These are phyloP conservation scores for Candida wancherniae DNA, from an alignment of 805 yeast species.

Conservation along the genomic window DNA sequence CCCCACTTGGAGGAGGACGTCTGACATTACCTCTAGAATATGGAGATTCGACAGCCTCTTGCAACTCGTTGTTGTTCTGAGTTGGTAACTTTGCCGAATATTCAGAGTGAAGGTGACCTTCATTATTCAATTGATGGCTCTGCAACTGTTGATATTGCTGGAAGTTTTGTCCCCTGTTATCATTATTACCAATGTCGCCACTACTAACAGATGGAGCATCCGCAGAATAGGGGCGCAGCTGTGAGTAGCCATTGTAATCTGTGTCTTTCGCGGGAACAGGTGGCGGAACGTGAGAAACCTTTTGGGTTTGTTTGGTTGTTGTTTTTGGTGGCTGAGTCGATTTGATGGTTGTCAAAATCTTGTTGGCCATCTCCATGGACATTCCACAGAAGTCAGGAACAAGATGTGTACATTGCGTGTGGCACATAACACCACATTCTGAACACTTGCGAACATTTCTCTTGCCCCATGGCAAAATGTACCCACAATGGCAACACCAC, in stretches of 20 bases:
- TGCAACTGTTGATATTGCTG: conserved; percentile 12
- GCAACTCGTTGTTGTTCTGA: conserved; percentile 11
- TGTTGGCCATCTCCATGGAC: conserved; percentile 95
- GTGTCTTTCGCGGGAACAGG: conserved; percentile 4
- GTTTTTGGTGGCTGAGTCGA: conserved; percentile 41
- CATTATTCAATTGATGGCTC: conserved; percentile 1
- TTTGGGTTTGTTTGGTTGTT: conserved; percentile 1
- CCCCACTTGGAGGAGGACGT: conserved; percentile 11
- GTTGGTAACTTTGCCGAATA: conserved; percentile 10
- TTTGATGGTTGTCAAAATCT: conserved; percentile 77
- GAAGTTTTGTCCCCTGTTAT: conserved; percentile 14
- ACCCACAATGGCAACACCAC: conserved; percentile 99
- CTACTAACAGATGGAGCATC: no score
- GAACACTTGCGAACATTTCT: conserved; percentile 89
- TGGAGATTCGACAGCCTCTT: conserved; percentile 11
- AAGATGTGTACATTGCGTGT: conserved; percentile 83
- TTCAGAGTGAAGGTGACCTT: not conserved
- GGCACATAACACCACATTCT: conserved; percentile 94
- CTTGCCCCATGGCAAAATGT: conserved; percentile 90
- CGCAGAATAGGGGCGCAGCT: not conserved
- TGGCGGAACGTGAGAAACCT: conserved; percentile 2
- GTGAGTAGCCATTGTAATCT: conserved; percentile 1
- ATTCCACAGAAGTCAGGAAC: conserved; percentile 99
- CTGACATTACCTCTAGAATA: conserved; percentile 9
- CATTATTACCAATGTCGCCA: no score